phyloP scores from a whole-genome alignment of 352 stramenopile genomes.

The Pythium plurisporium region DNA sequence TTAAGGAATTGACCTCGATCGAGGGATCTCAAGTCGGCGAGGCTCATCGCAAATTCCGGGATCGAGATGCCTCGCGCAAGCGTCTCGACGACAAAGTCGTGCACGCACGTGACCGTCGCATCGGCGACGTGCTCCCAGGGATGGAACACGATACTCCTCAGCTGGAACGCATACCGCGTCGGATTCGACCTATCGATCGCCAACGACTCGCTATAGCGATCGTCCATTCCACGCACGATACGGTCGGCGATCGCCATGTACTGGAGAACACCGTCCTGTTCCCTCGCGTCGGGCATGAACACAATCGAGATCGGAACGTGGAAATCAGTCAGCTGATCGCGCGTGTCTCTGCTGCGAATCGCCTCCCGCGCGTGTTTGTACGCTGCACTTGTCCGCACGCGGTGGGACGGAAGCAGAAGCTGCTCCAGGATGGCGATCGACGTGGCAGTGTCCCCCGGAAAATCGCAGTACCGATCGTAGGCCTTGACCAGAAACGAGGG shows the following conservation, averaged over 20 bases:
- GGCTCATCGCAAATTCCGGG: background rate
- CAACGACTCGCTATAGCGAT: no score
- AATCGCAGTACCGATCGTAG: background rate
- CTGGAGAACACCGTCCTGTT: background rate
- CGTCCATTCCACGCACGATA: background rate
- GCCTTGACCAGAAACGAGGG: constrained; percentile 11
- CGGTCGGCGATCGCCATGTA: background rate
- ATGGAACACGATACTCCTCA: background rate
- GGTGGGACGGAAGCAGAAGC: no score
- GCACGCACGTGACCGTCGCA: no score
- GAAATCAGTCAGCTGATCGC: background rate
- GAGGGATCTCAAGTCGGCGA: background rate
- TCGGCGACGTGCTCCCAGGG: constrained; percentile 1
- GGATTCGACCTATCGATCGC: no score
- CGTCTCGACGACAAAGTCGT: no score
- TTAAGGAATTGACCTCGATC: no score
- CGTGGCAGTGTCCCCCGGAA: background rate
- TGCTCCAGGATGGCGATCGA: constrained; percentile 1
- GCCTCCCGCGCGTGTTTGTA: background rate
- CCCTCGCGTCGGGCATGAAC: background rate
- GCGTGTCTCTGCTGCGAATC: background rate
- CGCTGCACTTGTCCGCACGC: no score
- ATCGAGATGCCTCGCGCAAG: background rate
- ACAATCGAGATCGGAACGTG: background rate
- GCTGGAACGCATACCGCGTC: background rate